Percentiles rank a stretch among this genome's conserved stretches.
Evolutionary conservation across 495 filamentous ascomycete species (phyloP).

Genomic region (Evernia prunastri): DNA sequence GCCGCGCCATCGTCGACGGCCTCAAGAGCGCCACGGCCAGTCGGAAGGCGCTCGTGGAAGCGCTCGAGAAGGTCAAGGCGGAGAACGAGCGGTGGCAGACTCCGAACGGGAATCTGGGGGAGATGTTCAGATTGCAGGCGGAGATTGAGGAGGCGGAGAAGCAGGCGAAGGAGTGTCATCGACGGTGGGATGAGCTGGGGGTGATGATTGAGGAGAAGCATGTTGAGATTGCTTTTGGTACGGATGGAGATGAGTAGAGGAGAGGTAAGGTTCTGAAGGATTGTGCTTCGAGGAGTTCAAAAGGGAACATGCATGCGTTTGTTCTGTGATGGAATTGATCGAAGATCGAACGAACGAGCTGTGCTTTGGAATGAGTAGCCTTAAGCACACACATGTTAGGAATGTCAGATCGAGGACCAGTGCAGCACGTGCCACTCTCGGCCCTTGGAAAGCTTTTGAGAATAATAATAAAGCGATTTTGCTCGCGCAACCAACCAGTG

Average conservation of each 20-base stretch:
- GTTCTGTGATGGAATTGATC: neutral
- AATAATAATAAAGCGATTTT: slow-evolving; percentile 10
- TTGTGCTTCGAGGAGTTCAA: neutral
- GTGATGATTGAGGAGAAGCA: neutral
- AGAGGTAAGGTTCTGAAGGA: neutral
- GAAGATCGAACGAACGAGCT: neutral
- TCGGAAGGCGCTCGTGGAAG: neutral
- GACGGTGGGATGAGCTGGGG: neutral
- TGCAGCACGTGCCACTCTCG: neutral
- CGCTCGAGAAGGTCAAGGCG: neutral
- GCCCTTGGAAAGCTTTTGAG: neutral
- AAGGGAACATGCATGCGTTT: neutral
- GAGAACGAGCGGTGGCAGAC: neutral
- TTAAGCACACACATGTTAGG: neutral
- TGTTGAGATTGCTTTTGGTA: slow-evolving; percentile 5
- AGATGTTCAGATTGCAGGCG: neutral
- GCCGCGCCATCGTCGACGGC: neutral
- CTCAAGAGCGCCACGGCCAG: neutral
- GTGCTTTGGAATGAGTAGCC: neutral
- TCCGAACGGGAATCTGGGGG: neutral
- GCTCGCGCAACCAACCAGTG: slow-evolving; percentile 5
- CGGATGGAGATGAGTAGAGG: neutral
- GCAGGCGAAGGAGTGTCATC: neutral
- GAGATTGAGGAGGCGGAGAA: neutral
- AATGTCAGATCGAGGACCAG: neutral